These are phyloP conservation scores for Myotisia sp. DNA, from an alignment of 2,329 filamentous ascomycete species.

Conservation along the genomic window DNA sequence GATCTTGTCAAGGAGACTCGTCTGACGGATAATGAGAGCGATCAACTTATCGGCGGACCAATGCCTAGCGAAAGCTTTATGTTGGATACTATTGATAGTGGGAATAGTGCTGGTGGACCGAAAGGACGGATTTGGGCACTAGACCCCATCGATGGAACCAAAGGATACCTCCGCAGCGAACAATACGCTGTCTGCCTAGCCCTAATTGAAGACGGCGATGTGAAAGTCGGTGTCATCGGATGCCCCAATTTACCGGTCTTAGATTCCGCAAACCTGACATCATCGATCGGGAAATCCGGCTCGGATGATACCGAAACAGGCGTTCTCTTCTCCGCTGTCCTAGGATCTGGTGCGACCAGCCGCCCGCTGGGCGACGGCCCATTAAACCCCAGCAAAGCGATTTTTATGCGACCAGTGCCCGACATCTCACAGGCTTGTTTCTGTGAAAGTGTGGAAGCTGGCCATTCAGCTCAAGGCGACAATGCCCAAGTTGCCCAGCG, in stretches of 20 bases:
- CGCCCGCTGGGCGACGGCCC: conserved; percentile 49
- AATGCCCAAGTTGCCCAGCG: conserved; percentile 70
- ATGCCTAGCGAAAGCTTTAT: conserved; percentile 49
- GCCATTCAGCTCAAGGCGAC: conserved; percentile 78
- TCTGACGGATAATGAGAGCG: conserved; percentile 51
- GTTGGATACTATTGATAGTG: conserved; percentile 44
- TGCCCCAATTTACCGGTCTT: conserved; percentile 91
- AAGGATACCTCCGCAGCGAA: conserved; percentile 87
- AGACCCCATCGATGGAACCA: conserved; percentile 94
- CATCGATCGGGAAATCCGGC: conserved; percentile 59
- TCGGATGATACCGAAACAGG: conserved; percentile 62
- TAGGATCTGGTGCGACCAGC: conserved; percentile 66
- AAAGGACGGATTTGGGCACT: conserved; percentile 71
- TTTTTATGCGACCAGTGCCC: conserved; percentile 63
- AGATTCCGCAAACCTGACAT: conserved; percentile 55
- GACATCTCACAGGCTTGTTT: conserved; percentile 73
- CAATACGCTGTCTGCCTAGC: conserved; percentile 94
- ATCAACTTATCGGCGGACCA: conserved; percentile 54
- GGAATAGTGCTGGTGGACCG: conserved; percentile 30
- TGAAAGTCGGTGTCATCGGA: conserved; percentile 85
- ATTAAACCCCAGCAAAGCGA: conserved; percentile 41
- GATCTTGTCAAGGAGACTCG: conserved; percentile 59
- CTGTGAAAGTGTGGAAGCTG: conserved; percentile 91
- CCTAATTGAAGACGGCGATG: conserved; percentile 81
- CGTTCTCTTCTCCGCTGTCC: conserved; percentile 74